Base-by-base conservation (phyloP, 1,139 yeast genomes). In the Suhomyces bokatorum region DNA sequence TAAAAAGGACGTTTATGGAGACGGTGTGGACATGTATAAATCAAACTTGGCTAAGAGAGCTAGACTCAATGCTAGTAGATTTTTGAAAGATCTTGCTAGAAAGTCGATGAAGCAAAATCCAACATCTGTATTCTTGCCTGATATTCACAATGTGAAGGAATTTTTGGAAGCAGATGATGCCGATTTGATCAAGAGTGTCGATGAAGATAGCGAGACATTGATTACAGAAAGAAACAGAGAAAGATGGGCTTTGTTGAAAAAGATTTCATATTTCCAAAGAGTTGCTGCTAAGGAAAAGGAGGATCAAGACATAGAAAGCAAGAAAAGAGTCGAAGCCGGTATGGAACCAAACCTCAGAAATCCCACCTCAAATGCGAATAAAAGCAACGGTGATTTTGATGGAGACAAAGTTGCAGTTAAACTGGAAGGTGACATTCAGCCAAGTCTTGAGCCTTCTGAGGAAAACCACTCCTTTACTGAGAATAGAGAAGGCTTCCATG, bases 1-100 rank as follows among this genome's bases (percentile, higher is more conserved):
- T 60, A 69, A 73, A 45, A 69, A 70, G 15, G 97, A 91, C 62
- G 95, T 90, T 11, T 78, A 70, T 10, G 97, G 97, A 7, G 70
- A 72, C 27, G 97, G 97, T 7, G 55, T 65, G 7, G 97, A 90
- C 60, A 75, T 74, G 51, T 80, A 77, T 69, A 73, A 74, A 45
- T 56, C 70, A 15, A 70, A 73, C 35, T 32, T 70, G 45, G 81
- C 77, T 17, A 64, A 63, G 33, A 65, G 75, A 35, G 80, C 84
- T 13, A 76, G 83, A 52, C 62, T 77, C 28, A 75, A 77, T 46
- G 80, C 85, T 40, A 69, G 80, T 8, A 71, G 72, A 44, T 80
- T 81, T 43, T 67, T 83, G 53, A 74, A 70, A 47, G 78, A 73
- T 32, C 77, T 86, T 73, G 77, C 90, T 0, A 66, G 68, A 28